Percentiles rank a stretch among this genome's conserved stretches.
Conservation (phyloP, 805 yeast species). For the Pichia gijzeniarum region DNA sequence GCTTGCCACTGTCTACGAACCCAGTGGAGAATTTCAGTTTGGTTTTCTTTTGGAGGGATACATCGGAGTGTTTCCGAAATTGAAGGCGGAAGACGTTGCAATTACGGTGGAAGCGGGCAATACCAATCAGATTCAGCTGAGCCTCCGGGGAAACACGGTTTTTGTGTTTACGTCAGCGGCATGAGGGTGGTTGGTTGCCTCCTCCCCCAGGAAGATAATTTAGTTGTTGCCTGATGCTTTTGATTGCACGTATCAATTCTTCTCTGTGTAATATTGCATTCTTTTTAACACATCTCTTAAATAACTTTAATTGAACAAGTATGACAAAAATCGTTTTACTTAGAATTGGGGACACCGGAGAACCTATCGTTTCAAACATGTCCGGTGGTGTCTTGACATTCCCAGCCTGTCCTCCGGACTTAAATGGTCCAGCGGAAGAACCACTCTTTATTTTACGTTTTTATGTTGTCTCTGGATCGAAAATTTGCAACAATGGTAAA, state of each 20-base stretch:
- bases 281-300: too few species aligned
- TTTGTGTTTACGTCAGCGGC: constrained; percentile 1
- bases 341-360: constrained; percentile 41
- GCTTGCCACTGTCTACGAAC: not conserved
- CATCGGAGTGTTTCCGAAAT: not conserved
- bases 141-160: not conserved
- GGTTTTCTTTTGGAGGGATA: constrained; percentile 4
- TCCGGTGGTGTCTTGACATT: constrained; percentile 45
- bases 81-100: not conserved
- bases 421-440: constrained; percentile 28
- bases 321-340: constrained; percentile 39
- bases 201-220: too few species aligned
- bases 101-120: not conserved
- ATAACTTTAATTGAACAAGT: too few species aligned
- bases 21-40: constrained; percentile 1
- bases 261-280: too few species aligned
- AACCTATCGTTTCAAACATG: constrained; percentile 33
- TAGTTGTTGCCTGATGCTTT: too few species aligned
- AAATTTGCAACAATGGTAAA: constrained; percentile 61
- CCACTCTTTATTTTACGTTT: constrained; percentile 47
- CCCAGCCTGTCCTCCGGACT: constrained; percentile 39
- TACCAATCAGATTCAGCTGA: not conserved
- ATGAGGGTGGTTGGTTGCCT: too few species aligned
- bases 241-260: too few species aligned
- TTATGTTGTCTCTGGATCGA: constrained; percentile 68